Evolutionary conservation across 2,329 filamentous ascomycete genomes (phyloP), one percentile per base, ranked within the genome.

Genomic region (Hymenoscyphus fructigenus): DNA sequence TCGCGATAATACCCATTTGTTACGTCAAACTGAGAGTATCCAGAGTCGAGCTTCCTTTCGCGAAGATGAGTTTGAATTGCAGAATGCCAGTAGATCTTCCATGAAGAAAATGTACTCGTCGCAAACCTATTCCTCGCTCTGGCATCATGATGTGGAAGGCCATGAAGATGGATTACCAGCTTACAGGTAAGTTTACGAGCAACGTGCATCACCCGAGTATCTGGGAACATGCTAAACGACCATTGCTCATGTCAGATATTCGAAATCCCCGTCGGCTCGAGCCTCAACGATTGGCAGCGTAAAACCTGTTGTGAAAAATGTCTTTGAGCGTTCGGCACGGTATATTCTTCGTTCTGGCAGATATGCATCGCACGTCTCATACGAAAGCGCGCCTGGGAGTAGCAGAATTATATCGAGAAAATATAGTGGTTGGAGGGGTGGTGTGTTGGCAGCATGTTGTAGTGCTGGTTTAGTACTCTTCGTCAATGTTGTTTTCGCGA

Each of bases 401-500:
- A 32, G 17, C 41, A 60, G 3, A 34, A 36, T 53, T 15, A 47
- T 56, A 14, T 56, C 50, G 2, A 38, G 15, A 9, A 62, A 38
- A 28, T 66, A 62, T 29, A 67, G 55, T 32, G 66, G 68, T 15
- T 70, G 68, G 66, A 60, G 68, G n/a, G 66, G 65, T 56, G 68
- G 68, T 20, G 28, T 55, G 20, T 44, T 68, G 26, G 60, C 64
- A 32, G 66, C 65, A 3, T 61, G 62, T 28, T 60, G 38, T 4
- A 60, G 60, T 26, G 59, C 65, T 23, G 66, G 65, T 3, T 36
- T 57, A 23, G 61, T 69, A 1, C 66, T 71, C 10, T 23, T 66
- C 5, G 55, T 69, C 20, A 68, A 70, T 53, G 12, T 69, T 32
- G 53, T 66, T 10, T 71, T 71, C 44, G 67, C 66, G 4, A 70